Conservation (phyloP, 1,284 basidiomycete genomes). For the Puccinia polysora region DNA sequence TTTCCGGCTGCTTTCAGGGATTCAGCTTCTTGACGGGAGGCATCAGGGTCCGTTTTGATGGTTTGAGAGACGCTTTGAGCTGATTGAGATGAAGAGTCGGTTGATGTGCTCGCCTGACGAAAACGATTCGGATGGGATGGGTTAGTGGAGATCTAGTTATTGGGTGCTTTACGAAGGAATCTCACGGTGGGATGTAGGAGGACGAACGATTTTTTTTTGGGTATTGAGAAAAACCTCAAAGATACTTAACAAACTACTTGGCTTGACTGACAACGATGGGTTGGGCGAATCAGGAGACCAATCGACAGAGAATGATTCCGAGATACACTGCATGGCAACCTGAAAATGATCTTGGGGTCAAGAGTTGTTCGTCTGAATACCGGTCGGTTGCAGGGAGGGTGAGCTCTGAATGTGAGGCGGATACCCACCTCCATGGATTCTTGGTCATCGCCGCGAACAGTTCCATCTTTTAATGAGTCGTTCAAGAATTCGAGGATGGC, state of each 20-base stretch:
- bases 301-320: slow-evolving; percentile 83
- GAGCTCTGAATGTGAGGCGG: slow-evolving; percentile 12
- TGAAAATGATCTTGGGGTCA: slow-evolving; percentile 1
- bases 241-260: slow-evolving; percentile 70
- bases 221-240: slow-evolving; percentile 86
- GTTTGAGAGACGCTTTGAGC: slow-evolving; percentile 48
- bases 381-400: slow-evolving; percentile 46
- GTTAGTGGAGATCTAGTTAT: slow-evolving; percentile 51
- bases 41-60: no score
- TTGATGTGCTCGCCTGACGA: background rate
- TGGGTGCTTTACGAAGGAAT: no score
- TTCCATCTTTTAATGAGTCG: slow-evolving; percentile 73
- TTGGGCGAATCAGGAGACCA: slow-evolving; percentile 58
- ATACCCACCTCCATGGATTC: slow-evolving; percentile 79
- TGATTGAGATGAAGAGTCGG: slow-evolving; percentile 45
- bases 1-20: slow-evolving; percentile 78
- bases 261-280: slow-evolving; percentile 68
- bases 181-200: background rate
- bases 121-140: slow-evolving; percentile 54
- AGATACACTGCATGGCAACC: slow-evolving; percentile 77
- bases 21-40: slow-evolving; percentile 82
- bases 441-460: slow-evolving; percentile 80
- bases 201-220: slow-evolving; percentile 56
- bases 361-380: slow-evolving; percentile 20
- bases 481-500: slow-evolving; percentile 81